Percentiles rank a stretch among this genome's conserved stretches.
phyloP scores from a whole-genome alignment of 2,329 filamentous ascomycete genomes.

The Thielaviopsis cerberus region DNA sequence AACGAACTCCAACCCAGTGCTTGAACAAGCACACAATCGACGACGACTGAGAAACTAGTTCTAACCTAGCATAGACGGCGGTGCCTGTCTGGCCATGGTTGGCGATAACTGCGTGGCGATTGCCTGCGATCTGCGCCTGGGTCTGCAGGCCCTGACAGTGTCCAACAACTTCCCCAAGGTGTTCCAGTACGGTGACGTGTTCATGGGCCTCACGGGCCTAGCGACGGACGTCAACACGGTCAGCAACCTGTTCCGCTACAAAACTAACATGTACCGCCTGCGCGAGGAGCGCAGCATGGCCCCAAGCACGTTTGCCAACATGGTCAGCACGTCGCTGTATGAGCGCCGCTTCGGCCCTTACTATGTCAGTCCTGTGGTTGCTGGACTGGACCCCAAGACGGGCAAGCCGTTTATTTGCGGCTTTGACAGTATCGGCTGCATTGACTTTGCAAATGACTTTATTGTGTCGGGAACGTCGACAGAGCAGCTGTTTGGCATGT shows the following conservation, averaged over 20 bases:
- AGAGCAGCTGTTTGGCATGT: slow-evolving; percentile 97
- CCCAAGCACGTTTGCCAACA: slow-evolving; percentile 86
- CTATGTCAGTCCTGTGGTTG: slow-evolving; percentile 88
- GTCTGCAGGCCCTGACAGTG: slow-evolving; percentile 86
- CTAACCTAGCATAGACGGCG: slow-evolving; percentile 40
- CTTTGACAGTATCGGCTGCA: slow-evolving; percentile 97
- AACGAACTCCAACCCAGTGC: not conserved
- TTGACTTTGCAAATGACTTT: slow-evolving; percentile 98
- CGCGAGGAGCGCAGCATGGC: slow-evolving; percentile 94
- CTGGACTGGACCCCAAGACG: slow-evolving; percentile 84
- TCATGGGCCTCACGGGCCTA: slow-evolving; percentile 86
- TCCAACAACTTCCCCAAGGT: slow-evolving; percentile 99
- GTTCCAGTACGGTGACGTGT: slow-evolving; percentile 91
- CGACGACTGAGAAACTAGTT: not conserved
- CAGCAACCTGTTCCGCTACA: slow-evolving; percentile 94
- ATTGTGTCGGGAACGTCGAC: slow-evolving; percentile 92
- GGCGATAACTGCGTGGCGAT: slow-evolving; percentile 99
- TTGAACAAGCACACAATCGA: not conserved
- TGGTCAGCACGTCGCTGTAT: slow-evolving; percentile 79
- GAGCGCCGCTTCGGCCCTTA: slow-evolving; percentile 91
- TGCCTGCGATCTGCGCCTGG: slow-evolving; percentile 93
- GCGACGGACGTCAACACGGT: slow-evolving; percentile 92
- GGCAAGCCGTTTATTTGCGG: slow-evolving; percentile 95
- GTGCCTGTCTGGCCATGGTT: slow-evolving; percentile 95
- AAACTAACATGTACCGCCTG: slow-evolving; percentile 99